A percentile compares a stretch with the other conserved stretches of the same genome.
Conservation (phyloP, 345 rosid species). For the Erucastrum elatum region DNA sequence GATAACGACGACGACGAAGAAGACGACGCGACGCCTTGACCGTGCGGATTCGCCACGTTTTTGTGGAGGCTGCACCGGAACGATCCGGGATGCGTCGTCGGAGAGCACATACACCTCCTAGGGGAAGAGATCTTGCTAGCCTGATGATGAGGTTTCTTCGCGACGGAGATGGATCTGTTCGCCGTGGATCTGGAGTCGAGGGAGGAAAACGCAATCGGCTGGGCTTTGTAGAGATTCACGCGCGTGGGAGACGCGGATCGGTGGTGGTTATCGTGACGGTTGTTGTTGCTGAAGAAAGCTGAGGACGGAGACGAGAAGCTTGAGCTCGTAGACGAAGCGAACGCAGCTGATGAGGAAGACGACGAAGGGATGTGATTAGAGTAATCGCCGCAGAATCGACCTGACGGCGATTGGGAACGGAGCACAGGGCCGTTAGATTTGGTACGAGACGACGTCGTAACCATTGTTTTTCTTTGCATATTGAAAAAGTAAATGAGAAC, state of each 20-base stretch:
- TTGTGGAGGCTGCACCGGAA: conserved; percentile 78
- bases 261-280: conserved; percentile 12
- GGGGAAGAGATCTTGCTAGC: conserved; percentile 31
- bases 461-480: conserved; percentile 16
- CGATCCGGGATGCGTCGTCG: conserved; percentile 83
- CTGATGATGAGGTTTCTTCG: conserved; percentile 37
- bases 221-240: conserved; percentile 23
- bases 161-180: conserved; percentile 49
- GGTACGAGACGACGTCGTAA: conserved; percentile 38
- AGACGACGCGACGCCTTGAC: conserved; percentile 43
- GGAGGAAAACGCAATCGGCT: conserved; percentile 16
- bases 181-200: conserved; percentile 35
- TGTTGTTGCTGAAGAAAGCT: conserved; percentile 32
- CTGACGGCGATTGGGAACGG: conserved; percentile 39
- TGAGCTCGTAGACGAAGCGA: conserved; percentile 39
- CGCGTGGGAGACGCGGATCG: conserved; percentile 41
- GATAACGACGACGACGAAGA: conserved; percentile 55
- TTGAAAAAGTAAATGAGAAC: too few relatives aligned
- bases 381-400: conserved; percentile 35
- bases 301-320: conserved; percentile 38
- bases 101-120: conserved; percentile 85
- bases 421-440: conserved; percentile 30
- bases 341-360: conserved; percentile 24
- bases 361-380: conserved; percentile 21
- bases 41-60: conserved; percentile 37